Evolutionary conservation across 2,329 filamentous ascomycete species (phyloP), one percentile per base, ranked within the genome.

Genomic region (Clonostachys rosea): DNA sequence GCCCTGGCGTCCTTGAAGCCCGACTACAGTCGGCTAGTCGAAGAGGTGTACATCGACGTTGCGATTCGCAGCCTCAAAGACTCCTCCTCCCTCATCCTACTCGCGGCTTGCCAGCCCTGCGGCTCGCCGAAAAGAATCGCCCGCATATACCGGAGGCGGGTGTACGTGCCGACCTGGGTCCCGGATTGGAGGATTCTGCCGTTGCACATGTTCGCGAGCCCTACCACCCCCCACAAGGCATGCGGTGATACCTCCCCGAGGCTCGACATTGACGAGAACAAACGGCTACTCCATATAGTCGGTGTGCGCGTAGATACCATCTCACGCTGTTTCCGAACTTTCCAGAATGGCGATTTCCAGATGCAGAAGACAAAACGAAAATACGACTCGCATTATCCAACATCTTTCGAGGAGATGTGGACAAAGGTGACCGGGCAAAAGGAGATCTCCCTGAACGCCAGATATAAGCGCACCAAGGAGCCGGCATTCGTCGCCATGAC

Each of bases 121-220:
- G 53, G 54, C 1, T 33, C 37, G 6, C 50, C 49, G 5, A 48
- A 54, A 24, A 42, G 35, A 33, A 55, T 51, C 3, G 49, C 17
- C 9, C 44, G 48, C n/a, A 24, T 20, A 17, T 14, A 16, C 5
- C 18, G 24, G 20, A 34, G 30, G 14, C 11, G 12, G 37, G 11
- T 51, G 12, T 18, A 30, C 10, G 24, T 68, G 5, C 65, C 66
- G 2, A 62, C 63, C 0, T 69, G 66, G 66, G 65, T 66, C 24
- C 66, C 66, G 1, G 66, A 69, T 54, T 68, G 65, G 66, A 57
- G 62, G 3, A 47, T 59, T 7, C 46, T 57, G 7, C 62, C 63
- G 12, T 45, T 63, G 1, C 64, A 67, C 37, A 54, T 67, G 9
- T 52, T 67, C 13, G 60, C 57, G 3, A 56, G 61, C 1, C 64